Conservation (phyloP, 371 early-diverging fungal species). For the Paraphysoderma sedebokerense region DNA sequence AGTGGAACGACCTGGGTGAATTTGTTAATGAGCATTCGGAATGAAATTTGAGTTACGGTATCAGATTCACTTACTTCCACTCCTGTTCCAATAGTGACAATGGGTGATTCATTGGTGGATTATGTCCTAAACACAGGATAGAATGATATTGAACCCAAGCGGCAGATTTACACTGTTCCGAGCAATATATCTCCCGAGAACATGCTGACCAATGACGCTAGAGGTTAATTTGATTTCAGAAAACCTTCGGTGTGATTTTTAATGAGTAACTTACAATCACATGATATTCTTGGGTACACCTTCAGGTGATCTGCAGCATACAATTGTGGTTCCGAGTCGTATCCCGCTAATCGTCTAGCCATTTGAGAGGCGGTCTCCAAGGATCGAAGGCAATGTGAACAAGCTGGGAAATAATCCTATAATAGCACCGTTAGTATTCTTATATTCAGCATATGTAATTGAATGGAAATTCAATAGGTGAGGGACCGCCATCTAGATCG, state of each 20-base stretch:
- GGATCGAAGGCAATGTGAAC: neutral
- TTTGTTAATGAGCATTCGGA: no score
- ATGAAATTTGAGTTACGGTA: no score
- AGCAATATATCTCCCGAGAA: neutral
- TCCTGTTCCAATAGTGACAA: neutral
- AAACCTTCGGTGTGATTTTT: no score
- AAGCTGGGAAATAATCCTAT: neutral
- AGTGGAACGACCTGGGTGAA: slow-evolving; percentile 3
- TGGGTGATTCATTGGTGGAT: neutral
- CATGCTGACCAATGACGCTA: no score
- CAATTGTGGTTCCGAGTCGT: neutral
- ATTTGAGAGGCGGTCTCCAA: neutral
- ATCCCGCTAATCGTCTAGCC: neutral
- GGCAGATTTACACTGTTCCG: neutral
- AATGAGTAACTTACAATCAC: neutral
- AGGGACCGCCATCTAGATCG: no score
- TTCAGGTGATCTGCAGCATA: neutral
- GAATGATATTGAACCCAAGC: neutral
- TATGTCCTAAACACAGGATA: neutral
- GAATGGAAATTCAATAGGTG: no score
- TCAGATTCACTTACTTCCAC: neutral
- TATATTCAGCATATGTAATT: no score
- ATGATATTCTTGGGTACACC: neutral
- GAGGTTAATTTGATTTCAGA: no score
- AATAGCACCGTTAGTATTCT: no score